These are phyloP conservation scores for Amanita fuliginea DNA, from an alignment of 768 basidiomycete genomes.

Conservation along the genomic window DNA sequence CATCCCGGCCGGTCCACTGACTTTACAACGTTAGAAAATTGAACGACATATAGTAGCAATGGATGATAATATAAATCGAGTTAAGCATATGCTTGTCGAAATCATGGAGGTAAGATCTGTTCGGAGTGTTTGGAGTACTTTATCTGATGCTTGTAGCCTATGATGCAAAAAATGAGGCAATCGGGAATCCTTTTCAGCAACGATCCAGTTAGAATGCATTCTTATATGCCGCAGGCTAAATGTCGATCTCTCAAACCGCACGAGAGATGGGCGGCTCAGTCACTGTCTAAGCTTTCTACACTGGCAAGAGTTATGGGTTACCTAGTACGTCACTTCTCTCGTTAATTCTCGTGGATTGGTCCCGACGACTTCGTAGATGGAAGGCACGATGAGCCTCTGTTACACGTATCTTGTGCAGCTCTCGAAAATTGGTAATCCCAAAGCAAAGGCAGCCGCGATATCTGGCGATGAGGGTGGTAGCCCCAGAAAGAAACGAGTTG, in stretches of 20 bases:
- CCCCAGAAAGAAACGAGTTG: conserved; percentile 10
- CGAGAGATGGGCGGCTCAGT: conserved; percentile 37
- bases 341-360: background rate
- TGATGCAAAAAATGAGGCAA: conserved; percentile 23
- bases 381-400: conserved; percentile 75
- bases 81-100: conserved; percentile 56
- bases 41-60: conserved; percentile 71
- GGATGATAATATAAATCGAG: conserved; percentile 48
- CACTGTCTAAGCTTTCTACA: conserved; percentile 38
- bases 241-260: conserved; percentile 24
- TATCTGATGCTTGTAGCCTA: conserved; percentile 13
- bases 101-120: conserved; percentile 58
- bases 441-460: background rate
- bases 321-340: conserved; percentile 42
- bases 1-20: background rate
- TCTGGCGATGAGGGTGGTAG: conserved; percentile 21
- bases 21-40: conserved; percentile 37
- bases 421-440: conserved; percentile 11
- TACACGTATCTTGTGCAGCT: conserved; percentile 49
- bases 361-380: conserved; percentile 39
- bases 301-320: conserved; percentile 83
- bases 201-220: conserved; percentile 57
- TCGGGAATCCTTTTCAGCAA: conserved; percentile 32
- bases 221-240: conserved; percentile 43
- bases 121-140: background rate